These are phyloP conservation scores for Didymella keratinophila DNA, from an alignment of 2,329 filamentous ascomycete genomes.

Conservation along the genomic window DNA sequence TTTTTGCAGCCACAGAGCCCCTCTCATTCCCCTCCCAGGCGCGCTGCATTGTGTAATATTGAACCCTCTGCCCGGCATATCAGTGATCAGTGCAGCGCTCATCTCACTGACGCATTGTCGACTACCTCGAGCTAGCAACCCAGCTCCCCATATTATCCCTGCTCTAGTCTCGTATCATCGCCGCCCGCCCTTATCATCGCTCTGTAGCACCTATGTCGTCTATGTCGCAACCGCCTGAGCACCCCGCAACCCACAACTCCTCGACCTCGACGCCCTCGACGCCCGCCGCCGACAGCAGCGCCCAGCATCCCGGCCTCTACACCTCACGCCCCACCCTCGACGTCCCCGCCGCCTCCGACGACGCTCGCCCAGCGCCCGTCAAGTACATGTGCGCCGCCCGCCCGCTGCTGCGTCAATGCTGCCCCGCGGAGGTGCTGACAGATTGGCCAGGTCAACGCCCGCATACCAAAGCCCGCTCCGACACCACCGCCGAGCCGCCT, in stretches of 20 bases:
- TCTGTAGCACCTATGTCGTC: constrained; percentile 15
- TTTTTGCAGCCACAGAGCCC: constrained; percentile 2
- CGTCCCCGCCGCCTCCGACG: constrained; percentile 51
- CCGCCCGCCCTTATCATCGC: constrained; percentile 10
- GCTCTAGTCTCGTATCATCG: not conserved
- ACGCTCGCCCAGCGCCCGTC: constrained; percentile 54
- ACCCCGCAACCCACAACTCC: constrained; percentile 6
- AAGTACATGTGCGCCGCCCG: constrained; percentile 58
- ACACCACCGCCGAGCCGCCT: constrained; percentile 69
- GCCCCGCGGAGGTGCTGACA: constrained; percentile 40
- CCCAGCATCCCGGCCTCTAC: constrained; percentile 38
- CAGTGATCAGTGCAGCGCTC: constrained; percentile 7
- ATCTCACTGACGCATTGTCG: not conserved
- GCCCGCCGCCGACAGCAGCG: constrained; percentile 2
- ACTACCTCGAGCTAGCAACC: constrained; percentile 13
- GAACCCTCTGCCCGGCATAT: not conserved
- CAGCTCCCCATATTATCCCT: constrained; percentile 30
- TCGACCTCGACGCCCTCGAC: constrained; percentile 4
- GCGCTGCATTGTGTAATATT: not conserved
- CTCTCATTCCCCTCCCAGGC: constrained; percentile 7
- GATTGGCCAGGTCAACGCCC: constrained; percentile 60
- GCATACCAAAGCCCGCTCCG: constrained; percentile 69
- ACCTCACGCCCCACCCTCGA: constrained; percentile 59
- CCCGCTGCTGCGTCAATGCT: constrained; percentile 19
- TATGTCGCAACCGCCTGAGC: constrained; percentile 15